Evolutionary conservation across 441 rosid species (phyloP).

Genomic region (Melianthus villosus): DNA sequence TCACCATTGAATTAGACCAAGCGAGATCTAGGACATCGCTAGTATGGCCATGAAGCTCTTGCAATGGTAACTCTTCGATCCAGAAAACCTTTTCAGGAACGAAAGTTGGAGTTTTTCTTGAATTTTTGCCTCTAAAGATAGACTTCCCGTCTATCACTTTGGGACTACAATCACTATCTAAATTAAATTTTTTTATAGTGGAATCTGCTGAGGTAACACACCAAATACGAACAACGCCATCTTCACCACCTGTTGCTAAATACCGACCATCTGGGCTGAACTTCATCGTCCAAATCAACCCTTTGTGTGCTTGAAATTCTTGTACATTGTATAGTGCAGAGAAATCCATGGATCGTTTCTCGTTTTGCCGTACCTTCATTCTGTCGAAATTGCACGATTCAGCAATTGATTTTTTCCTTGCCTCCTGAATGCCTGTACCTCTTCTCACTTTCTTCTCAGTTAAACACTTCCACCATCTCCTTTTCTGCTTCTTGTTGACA

Average conservation of each 20-base stretch:
- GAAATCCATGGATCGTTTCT: slow-evolving; percentile 51
- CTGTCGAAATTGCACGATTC: slow-evolving; percentile 14
- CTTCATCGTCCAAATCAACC: slow-evolving; percentile 57
- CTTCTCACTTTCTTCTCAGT: slow-evolving; percentile 11
- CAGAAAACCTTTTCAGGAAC: slow-evolving; percentile 48
- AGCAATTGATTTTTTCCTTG: slow-evolving; percentile 1
- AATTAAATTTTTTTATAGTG: slow-evolving; percentile 12
- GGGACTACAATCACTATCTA: slow-evolving; percentile 8
- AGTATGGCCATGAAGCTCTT: slow-evolving; percentile 50
- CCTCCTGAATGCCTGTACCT: slow-evolving; percentile 5
- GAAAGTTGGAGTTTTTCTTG: slow-evolving; percentile 18
- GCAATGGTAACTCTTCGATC: slow-evolving; percentile 49
- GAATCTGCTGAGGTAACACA: slow-evolving; percentile 25
- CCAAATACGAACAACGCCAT: slow-evolving; percentile 66
- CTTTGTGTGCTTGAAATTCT: slow-evolving; percentile 59
- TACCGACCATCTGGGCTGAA: slow-evolving; percentile 67
- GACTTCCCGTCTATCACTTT: slow-evolving; percentile 10
- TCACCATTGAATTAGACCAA: slow-evolving; percentile 74
- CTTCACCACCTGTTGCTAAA: slow-evolving; percentile 77
- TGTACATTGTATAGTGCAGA: slow-evolving; percentile 41
- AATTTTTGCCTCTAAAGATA: slow-evolving; percentile 12
- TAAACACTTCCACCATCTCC: slow-evolving; percentile 41
- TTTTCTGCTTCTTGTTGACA: slow-evolving; percentile 16
- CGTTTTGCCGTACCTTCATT: slow-evolving; percentile 39
- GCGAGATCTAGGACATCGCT: slow-evolving; percentile 61